Percentiles rank a stretch among this genome's conserved stretches.
Evolutionary conservation across 768 basidiomycete species (phyloP).

Genomic region (Leccinellum luteum): DNA sequence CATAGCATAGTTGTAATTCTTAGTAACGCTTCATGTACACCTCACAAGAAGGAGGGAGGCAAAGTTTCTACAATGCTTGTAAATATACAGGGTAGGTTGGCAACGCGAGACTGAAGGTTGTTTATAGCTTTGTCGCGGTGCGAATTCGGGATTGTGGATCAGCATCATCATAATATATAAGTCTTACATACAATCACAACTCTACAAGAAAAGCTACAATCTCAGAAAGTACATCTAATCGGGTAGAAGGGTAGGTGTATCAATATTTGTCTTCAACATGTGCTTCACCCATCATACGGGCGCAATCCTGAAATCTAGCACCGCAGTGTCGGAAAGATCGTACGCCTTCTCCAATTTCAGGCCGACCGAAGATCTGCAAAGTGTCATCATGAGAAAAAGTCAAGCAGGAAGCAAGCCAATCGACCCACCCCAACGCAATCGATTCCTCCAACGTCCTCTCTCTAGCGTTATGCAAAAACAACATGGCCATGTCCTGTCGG

Average conservation of each 20-base stretch:
- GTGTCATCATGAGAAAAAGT: not conserved
- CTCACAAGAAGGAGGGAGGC: not conserved
- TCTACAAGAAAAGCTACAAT: no score
- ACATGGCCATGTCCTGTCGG: slow-evolving; percentile 47
- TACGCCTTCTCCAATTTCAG: not conserved
- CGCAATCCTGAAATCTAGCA: not conserved
- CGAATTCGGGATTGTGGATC: no score
- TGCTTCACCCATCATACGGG: not conserved
- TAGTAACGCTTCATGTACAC: not conserved
- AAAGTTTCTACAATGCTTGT: no score
- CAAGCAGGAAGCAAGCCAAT: not conserved
- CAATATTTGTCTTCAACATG: no score
- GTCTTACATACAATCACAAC: no score
- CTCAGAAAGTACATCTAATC: no score
- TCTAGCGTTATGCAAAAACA: slow-evolving; percentile 38
- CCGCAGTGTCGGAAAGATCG: not conserved
- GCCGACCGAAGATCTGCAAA: not conserved
- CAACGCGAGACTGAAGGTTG: no score
- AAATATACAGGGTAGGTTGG: no score
- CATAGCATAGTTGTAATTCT: not conserved
- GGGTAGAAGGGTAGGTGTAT: no score
- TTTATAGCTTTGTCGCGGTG: no score
- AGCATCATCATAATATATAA: no score
- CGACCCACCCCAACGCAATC: not conserved
- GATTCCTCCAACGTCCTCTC: slow-evolving; percentile 37